A percentile compares a stretch with the other conserved stretches of the same genome.
These are phyloP conservation scores for Colletotrichum kahawae DNA, from an alignment of 2,329 filamentous ascomycete genomes.

Conservation along the genomic window DNA sequence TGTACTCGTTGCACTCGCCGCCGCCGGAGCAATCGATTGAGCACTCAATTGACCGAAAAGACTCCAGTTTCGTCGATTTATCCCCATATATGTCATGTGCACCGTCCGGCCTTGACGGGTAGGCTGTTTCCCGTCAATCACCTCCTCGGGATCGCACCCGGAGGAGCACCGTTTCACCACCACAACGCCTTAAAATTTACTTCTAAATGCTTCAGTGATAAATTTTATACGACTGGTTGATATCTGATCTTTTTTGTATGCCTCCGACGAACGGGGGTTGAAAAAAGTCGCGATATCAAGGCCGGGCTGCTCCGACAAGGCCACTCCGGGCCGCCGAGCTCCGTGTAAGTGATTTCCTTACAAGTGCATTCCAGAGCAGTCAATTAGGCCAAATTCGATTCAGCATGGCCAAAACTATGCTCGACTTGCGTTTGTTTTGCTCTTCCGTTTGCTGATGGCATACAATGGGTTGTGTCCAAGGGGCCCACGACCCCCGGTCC, in stretches of 20 bases:
- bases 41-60: constrained; percentile 29
- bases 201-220: neutral
- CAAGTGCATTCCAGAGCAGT: neutral
- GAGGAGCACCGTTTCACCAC: neutral
- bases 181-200: neutral
- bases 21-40: constrained; percentile 41
- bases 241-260: neutral
- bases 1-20: constrained; percentile 69
- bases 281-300: constrained; percentile 13
- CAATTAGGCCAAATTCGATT: neutral
- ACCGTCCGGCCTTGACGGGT: neutral
- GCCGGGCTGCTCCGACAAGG: neutral
- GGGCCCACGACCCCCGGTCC: constrained; percentile 21
- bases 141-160: constrained; percentile 17
- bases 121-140: constrained; percentile 12
- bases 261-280: neutral
- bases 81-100: neutral
- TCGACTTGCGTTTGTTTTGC: neutral
- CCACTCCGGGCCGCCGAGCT: neutral
- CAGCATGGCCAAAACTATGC: constrained; percentile 1
- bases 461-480: constrained; percentile 22
- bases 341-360: constrained; percentile 20
- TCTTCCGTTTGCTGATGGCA: constrained; percentile 8
- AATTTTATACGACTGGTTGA: too few relatives aligned
- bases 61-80: neutral